A percentile compares a stretch with the other conserved stretches of the same genome.
phyloP scores from a whole-genome alignment of 345 rosid genomes.

The Nephelium lappaceum region DNA sequence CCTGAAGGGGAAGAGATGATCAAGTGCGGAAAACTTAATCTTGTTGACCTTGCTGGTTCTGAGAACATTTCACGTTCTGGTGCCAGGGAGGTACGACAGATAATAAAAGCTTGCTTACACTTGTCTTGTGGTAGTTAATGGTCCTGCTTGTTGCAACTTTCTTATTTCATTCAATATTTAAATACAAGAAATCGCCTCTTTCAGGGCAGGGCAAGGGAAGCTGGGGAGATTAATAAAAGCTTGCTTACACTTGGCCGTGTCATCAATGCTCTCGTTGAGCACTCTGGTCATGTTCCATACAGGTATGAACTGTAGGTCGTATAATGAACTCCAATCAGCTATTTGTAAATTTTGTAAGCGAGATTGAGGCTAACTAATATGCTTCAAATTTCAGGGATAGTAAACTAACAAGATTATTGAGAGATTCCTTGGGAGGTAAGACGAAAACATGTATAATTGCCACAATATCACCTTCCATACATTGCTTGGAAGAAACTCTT shows the following conservation, averaged over 20 bases:
- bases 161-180: neutral
- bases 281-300: constrained; percentile 97
- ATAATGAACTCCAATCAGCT: neutral
- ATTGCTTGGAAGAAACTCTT: constrained; percentile 95
- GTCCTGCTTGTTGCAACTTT: constrained; percentile 19
- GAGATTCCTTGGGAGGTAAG: constrained; percentile 98
- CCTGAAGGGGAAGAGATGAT: constrained; percentile 99
- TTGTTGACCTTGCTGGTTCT: constrained; percentile 99
- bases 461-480: constrained; percentile 88
- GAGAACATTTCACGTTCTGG: constrained; percentile 99
- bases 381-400: constrained; percentile 72
- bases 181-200: constrained; percentile 26
- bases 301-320: constrained; percentile 44
- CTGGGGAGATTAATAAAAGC: constrained; percentile 98
- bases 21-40: constrained; percentile 96
- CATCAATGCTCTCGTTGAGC: constrained; percentile 96
- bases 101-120: constrained; percentile 4
- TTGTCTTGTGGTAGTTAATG: neutral
- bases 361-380: constrained; percentile 17
- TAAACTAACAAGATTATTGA: constrained; percentile 90
- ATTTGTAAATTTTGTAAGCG: constrained; percentile 6
- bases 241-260: constrained; percentile 98
- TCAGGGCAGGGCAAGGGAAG: constrained; percentile 99
- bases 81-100: constrained; percentile 78
- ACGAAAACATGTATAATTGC: constrained; percentile 99